These are phyloP conservation scores for Aspergillus leporis DNA, from an alignment of 495 filamentous ascomycete species.

Conservation along the genomic window DNA sequence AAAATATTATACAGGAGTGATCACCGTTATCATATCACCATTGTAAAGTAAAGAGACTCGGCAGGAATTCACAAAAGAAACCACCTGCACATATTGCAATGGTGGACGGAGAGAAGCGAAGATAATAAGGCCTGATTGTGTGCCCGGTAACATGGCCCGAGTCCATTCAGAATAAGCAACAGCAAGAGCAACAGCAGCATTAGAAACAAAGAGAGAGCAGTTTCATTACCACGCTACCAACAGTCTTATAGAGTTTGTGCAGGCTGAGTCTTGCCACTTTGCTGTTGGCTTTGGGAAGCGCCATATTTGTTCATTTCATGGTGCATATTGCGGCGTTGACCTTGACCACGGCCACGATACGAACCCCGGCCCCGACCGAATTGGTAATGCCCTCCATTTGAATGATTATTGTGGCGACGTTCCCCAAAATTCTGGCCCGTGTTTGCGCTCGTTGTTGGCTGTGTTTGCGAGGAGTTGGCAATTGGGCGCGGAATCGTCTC, in stretches of 20 bases:
- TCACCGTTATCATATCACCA: constrained; percentile 8
- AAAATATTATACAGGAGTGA: constrained; percentile 9
- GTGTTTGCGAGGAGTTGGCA: constrained; percentile 43
- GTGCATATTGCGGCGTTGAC: constrained; percentile 41
- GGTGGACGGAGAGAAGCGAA: not conserved
- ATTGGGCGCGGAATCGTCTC: constrained; percentile 88
- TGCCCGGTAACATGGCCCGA: not conserved
- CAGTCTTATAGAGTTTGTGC: constrained; percentile 28
- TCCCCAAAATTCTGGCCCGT: constrained; percentile 30
- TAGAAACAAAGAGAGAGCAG: not conserved
- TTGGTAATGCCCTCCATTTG: constrained; percentile 40
- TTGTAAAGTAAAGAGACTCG: constrained; percentile 2
- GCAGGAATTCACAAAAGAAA: not conserved
- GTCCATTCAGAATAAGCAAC: not conserved
- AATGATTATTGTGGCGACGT: constrained; percentile 40
- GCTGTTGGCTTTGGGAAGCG: constrained; percentile 27
- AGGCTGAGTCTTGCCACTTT: constrained; percentile 35
- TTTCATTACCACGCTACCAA: not conserved
- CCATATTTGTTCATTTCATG: constrained; percentile 35
- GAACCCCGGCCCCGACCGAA: constrained; percentile 38
- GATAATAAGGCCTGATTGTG: not conserved
- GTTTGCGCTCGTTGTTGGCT: constrained; percentile 23
- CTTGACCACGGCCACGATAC: constrained; percentile 49
- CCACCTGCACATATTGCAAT: not conserved
- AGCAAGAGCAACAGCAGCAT: not conserved